phyloP scores from a whole-genome alignment of 2,329 filamentous ascomycete genomes.

The Fusarium tricinctum region DNA sequence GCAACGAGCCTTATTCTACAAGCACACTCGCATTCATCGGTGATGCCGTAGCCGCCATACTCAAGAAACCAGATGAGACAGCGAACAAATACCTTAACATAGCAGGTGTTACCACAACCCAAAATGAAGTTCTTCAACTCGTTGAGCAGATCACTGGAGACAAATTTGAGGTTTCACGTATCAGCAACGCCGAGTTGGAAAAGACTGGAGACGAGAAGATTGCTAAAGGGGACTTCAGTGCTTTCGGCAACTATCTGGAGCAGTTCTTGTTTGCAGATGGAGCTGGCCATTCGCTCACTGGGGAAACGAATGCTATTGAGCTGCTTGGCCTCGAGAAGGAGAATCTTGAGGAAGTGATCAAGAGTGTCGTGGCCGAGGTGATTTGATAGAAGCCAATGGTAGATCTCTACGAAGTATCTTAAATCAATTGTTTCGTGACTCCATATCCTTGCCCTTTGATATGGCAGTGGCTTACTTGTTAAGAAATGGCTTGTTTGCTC shows the following conservation, averaged over 20 bases:
- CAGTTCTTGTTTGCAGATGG: constrained; percentile 19
- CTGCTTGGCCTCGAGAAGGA: constrained; percentile 7
- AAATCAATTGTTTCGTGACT: neutral
- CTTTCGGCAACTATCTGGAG: constrained; percentile 19
- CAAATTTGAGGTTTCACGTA: constrained; percentile 9
- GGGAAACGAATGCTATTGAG: neutral
- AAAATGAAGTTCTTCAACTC: constrained; percentile 8
- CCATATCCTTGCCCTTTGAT: fast-evolving
- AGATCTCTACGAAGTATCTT: neutral
- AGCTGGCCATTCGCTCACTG: neutral
- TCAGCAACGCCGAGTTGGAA: constrained; percentile 4
- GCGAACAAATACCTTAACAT: constrained; percentile 17
- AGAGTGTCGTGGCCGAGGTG: neutral
- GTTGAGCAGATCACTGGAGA: constrained; percentile 3
- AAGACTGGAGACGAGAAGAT: constrained; percentile 21
- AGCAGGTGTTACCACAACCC: constrained; percentile 15
- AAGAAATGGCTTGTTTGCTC: too few species aligned
- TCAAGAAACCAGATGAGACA: constrained; percentile 6
- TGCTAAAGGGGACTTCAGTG: constrained; percentile 11
- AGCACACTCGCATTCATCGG: constrained; percentile 3
- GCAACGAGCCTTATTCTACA: constrained; percentile 16
- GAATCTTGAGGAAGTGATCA: constrained; percentile 6
- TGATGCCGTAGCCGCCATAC: constrained; percentile 6
- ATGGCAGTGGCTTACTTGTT: too few species aligned
- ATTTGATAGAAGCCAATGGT: neutral